phyloP scores from a whole-genome alignment of 2,329 filamentous ascomycete species.

The Paraconiothyrium sp. region DNA sequence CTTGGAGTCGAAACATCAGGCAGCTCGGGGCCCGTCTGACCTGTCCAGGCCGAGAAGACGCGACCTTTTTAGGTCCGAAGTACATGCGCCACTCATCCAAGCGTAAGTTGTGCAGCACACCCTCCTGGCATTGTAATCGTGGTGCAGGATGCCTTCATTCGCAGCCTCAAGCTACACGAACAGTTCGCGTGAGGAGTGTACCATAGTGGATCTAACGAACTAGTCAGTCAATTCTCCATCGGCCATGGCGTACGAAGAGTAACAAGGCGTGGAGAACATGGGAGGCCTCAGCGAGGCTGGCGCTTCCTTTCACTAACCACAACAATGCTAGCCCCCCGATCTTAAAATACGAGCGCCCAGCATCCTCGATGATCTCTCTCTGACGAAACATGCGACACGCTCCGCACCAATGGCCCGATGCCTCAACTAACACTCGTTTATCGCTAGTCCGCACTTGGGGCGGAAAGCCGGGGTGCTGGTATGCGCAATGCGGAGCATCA shows the following conservation, averaged over 20 bases:
- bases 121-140: neutral
- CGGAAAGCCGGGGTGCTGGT: conserved; percentile 11
- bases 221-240: neutral
- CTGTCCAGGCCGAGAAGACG: neutral
- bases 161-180: neutral
- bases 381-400: conserved; percentile 5
- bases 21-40: neutral
- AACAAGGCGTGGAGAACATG: neutral
- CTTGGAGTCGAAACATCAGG: neutral
- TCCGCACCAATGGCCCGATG: conserved; percentile 13
- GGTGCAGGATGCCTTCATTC: neutral
- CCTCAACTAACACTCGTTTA: neutral
- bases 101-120: neutral
- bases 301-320: conserved; percentile 5
- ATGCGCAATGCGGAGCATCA: conserved; percentile 14
- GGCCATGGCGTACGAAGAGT: neutral
- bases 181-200: neutral
- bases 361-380: neutral
- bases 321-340: neutral
- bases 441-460: conserved; percentile 10
- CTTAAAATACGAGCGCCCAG: conserved; percentile 11
- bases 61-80: neutral
- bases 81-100: conserved; percentile 1
- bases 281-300: conserved; percentile 10
- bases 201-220: neutral